Evolutionary conservation across 73 alveolate genomes (phyloP).

Genomic region (Paramecium pentaurelia): DNA sequence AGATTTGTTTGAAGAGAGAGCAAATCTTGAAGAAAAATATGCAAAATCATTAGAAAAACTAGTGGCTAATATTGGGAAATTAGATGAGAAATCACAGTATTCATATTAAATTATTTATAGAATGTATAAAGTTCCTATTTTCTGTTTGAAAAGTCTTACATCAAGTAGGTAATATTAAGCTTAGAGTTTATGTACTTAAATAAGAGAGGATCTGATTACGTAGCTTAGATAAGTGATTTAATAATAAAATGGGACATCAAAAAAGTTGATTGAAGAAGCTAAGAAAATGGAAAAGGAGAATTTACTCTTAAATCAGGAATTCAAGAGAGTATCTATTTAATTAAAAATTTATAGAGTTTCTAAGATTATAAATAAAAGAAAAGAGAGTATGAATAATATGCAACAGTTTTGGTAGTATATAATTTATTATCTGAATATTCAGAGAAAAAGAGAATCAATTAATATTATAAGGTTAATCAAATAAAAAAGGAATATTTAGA

Average conservation of each 20-base stretch:
- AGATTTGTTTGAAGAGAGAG: conserved; percentile 26
- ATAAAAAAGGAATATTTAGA: neutral
- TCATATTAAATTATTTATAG: neutral
- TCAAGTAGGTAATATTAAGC: neutral
- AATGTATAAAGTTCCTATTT: conserved; percentile 33
- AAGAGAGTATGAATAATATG: conserved; percentile 30
- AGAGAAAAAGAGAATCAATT: conserved; percentile 28
- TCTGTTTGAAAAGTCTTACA: neutral
- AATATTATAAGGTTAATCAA: conserved; percentile 1
- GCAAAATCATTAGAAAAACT: conserved; percentile 8
- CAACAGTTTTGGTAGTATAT: conserved; percentile 18
- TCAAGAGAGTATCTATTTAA: neutral
- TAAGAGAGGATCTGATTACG: conserved; percentile 23
- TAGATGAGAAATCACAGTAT: neutral
- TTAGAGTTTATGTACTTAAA: neutral
- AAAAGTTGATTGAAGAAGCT: conserved; percentile 13
- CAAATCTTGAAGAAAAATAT: conserved; percentile 10
- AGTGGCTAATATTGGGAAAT: neutral
- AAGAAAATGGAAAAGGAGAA: conserved; percentile 18
- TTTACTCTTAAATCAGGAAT: neutral
- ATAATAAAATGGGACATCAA: neutral
- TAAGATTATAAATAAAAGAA: neutral
- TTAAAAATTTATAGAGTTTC: neutral
- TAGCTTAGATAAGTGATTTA: neutral
- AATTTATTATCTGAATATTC: conserved; percentile 25